Percentiles rank a stretch among this genome's conserved stretches.
These are phyloP conservation scores for Monosporascus sp. DNA, from an alignment of 2,329 filamentous ascomycete species.

Conservation along the genomic window DNA sequence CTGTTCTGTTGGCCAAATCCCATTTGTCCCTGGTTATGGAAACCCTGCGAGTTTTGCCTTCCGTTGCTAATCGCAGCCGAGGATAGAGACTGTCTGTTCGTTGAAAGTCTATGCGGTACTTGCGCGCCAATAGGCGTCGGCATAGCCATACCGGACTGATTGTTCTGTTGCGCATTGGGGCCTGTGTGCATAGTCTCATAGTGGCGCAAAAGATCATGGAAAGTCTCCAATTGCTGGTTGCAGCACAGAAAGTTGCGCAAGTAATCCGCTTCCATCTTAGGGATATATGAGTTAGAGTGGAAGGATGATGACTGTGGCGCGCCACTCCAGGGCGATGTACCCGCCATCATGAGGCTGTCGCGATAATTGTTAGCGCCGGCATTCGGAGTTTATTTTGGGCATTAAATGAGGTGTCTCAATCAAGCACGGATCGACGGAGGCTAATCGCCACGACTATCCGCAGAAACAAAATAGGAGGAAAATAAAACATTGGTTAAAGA, in stretches of 20 bases:
- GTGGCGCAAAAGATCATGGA: slow-evolving; percentile 93
- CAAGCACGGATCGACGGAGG: slow-evolving; percentile 8
- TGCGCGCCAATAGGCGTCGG: slow-evolving; percentile 21
- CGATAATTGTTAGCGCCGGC: slow-evolving; percentile 24
- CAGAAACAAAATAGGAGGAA: background rate
- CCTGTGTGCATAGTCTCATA: slow-evolving; percentile 93
- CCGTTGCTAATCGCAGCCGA: slow-evolving; percentile 15
- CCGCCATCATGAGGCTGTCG: slow-evolving; percentile 84
- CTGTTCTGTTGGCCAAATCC: slow-evolving; percentile 25
- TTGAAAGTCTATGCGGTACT: slow-evolving; percentile 26
- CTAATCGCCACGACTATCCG: background rate
- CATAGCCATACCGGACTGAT: background rate
- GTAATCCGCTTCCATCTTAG: slow-evolving; percentile 94
- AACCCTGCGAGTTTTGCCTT: slow-evolving; percentile 23
- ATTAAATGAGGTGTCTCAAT: slow-evolving; percentile 13
- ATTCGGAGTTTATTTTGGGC: slow-evolving; percentile 13
- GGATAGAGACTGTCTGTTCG: slow-evolving; percentile 23
- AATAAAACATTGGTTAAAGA: slow-evolving; percentile 5
- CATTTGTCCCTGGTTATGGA: slow-evolving; percentile 20
- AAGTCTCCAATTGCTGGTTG: slow-evolving; percentile 78
- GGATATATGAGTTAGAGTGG: slow-evolving; percentile 93
- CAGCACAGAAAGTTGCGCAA: slow-evolving; percentile 98
- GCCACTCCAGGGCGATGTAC: slow-evolving; percentile 81
- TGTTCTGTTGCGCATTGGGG: slow-evolving; percentile 40
- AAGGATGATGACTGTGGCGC: slow-evolving; percentile 87